Evolutionary conservation across 2,329 filamentous ascomycete genomes (phyloP).

Genomic region (Diaporthe sp.): DNA sequence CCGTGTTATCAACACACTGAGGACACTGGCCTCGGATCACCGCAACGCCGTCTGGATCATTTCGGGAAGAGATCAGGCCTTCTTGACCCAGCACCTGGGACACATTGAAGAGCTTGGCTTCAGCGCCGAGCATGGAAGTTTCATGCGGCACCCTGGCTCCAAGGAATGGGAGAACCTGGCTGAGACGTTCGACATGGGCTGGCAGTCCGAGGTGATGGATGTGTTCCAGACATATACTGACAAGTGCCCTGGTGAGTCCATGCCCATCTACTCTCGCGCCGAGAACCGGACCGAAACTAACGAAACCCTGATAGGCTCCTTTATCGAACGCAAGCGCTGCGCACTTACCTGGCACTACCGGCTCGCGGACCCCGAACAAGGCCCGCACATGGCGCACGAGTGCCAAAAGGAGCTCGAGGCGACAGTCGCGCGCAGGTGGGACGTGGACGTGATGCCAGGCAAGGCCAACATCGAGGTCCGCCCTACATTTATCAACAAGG

Average conservation of each 20-base stretch:
- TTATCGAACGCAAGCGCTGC: conserved; percentile 94
- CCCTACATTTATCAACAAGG: conserved; percentile 98
- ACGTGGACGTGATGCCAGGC: conserved; percentile 96
- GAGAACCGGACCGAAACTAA: conserved; percentile 41
- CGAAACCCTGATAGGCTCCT: conserved; percentile 72
- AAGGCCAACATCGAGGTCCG: conserved; percentile 98
- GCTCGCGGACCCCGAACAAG: conserved; percentile 88
- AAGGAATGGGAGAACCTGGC: conserved; percentile 91
- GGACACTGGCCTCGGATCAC: conserved; percentile 82
- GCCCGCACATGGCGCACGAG: conserved; percentile 81
- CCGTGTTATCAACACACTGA: conserved; percentile 83
- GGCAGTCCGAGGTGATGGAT: conserved; percentile 88
- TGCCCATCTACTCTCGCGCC: not conserved
- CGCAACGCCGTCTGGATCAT: conserved; percentile 98
- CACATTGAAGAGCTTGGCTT: conserved; percentile 91
- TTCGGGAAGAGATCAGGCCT: conserved; percentile 92
- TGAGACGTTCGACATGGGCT: conserved; percentile 88
- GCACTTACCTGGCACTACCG: conserved; percentile 98
- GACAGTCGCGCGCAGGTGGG: conserved; percentile 83
- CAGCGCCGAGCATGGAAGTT: conserved; percentile 96
- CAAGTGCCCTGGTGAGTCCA: conserved; percentile 78
- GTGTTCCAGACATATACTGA: conserved; percentile 92
- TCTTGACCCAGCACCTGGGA: conserved; percentile 92
- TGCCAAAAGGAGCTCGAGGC: conserved; percentile 86
- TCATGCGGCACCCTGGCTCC: conserved; percentile 84